A percentile compares a stretch with the other conserved stretches of the same genome.
These are phyloP conservation scores for Pilatotrama ljubarskyi DNA, from an alignment of 768 basidiomycete species.

Conservation along the genomic window DNA sequence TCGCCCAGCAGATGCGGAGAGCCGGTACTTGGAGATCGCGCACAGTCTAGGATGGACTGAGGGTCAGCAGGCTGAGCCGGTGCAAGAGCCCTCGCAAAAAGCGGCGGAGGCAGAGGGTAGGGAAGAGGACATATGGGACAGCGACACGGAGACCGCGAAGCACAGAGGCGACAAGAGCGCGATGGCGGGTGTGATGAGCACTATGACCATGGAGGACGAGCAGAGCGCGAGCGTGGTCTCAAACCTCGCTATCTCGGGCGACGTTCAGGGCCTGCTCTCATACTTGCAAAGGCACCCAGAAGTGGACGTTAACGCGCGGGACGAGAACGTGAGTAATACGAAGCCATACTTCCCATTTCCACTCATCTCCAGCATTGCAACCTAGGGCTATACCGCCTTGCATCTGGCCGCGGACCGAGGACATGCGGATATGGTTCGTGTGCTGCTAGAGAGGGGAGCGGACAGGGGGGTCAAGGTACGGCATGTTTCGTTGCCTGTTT, in stretches of 20 bases:
- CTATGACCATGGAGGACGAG: constrained; percentile 43
- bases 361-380: too few relatives aligned
- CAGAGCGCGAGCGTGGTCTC: constrained; percentile 49
- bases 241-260: constrained; percentile 60
- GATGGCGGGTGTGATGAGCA: constrained; percentile 66
- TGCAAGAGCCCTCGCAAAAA: not conserved
- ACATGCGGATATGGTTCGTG: constrained; percentile 50
- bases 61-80: constrained; percentile 23
- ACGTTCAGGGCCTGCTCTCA: constrained; percentile 44
- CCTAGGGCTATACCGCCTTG: constrained; percentile 83
- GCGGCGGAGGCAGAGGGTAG: constrained; percentile 32
- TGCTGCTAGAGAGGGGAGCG: constrained; percentile 66
- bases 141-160: constrained; percentile 31
- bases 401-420: constrained; percentile 90
- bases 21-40: constrained; percentile 69
- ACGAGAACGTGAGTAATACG: constrained; percentile 65
- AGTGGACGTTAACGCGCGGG: constrained; percentile 56
- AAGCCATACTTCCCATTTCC: not conserved
- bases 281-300: constrained; percentile 45
- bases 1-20: constrained; percentile 51
- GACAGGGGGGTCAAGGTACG: constrained; percentile 62
- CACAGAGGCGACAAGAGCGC: constrained; percentile 36
- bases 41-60: constrained; percentile 67
- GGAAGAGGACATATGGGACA: constrained; percentile 44
- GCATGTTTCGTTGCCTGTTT: not conserved